Evolutionary conservation across 768 basidiomycete genomes (phyloP), one percentile per base, ranked within the genome.

Genomic region (Lactarius sanguifluus): DNA sequence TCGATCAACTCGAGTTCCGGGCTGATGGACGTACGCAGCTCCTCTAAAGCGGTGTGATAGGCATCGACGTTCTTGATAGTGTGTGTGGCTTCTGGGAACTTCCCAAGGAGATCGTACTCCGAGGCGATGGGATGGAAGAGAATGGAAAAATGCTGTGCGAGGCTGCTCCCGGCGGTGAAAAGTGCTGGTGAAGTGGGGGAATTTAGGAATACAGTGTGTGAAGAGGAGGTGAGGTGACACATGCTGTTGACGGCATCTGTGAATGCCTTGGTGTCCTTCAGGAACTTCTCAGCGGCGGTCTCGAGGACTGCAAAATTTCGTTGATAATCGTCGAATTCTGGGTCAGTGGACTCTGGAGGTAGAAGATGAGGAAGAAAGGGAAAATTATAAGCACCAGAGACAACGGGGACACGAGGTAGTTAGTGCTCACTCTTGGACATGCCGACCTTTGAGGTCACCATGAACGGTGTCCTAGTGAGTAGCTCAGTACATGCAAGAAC

Each of bases 1-100:
- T 95, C 90, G 73, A 99, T 95, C 65, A 99, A 83, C 76, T 99
- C 96, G 20, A 99, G 82, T 77, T 99, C 97, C 6, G 97, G 97
- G 12, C 84, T 77, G 57, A 98, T 81, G 15, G 91, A 80, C 36
- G 88, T 78, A 62, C 87, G 85, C 69, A 99, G 81, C 73, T 97
- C 96, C 68, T 92, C 88, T 86, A 96, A 86, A 30, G 87, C 79
- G 16, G 80, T 79, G 70, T 89, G 83, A 73, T 92, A 94, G 59
- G 82, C 78, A 38, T 86, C 84, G 58, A 92, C 90, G 74, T 89
- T 94, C 65, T 83, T 82, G 66, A 98, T 82, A 0, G 95, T 96
- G 55, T 87, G 85, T 54, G 82, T 85, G 5, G 90, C 81, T 10
- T 90, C 84, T 1, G 97, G 94, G 73, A 94, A 81, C 72, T 90